Evolutionary conservation across 2,329 filamentous ascomycete species (phyloP).

Genomic region (Cercospora zeae-maydis): DNA sequence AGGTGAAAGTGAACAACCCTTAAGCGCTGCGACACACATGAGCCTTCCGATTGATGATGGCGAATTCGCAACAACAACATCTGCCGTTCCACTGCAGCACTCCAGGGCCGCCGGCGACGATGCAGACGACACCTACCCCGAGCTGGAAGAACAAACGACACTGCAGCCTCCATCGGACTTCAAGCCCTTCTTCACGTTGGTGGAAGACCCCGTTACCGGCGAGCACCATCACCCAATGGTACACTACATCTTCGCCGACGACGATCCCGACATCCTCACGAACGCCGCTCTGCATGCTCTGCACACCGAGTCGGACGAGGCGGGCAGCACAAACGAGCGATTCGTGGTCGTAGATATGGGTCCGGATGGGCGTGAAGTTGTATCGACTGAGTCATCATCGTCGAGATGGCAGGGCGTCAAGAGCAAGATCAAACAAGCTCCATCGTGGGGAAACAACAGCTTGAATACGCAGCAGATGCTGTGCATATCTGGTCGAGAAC

Average conservation of each 20-base stretch:
- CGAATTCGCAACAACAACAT: slow-evolving; percentile 7
- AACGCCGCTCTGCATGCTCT: slow-evolving; percentile 58
- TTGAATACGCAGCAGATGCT: slow-evolving; percentile 55
- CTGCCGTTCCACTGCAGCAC: background rate
- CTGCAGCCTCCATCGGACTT: slow-evolving; percentile 51
- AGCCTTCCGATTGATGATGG: slow-evolving; percentile 16
- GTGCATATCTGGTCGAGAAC: slow-evolving; percentile 54
- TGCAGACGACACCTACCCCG: slow-evolving; percentile 22
- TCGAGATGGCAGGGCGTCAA: slow-evolving; percentile 67
- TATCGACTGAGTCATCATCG: slow-evolving; percentile 68
- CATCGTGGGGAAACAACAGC: slow-evolving; percentile 57
- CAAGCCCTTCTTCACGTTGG: slow-evolving; percentile 77
- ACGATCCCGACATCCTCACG: slow-evolving; percentile 75
- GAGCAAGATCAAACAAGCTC: slow-evolving; percentile 55
- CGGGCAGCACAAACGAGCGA: slow-evolving; percentile 45
- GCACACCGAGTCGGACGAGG: slow-evolving; percentile 25
- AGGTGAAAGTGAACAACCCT: background rate
- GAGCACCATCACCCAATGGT: slow-evolving; percentile 79
- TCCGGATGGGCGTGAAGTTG: slow-evolving; percentile 51
- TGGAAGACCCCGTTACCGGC: slow-evolving; percentile 70
- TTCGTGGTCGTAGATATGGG: slow-evolving; percentile 56
- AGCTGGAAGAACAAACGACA: slow-evolving; percentile 16
- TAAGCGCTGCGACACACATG: background rate
- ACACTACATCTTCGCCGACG: slow-evolving; percentile 90
- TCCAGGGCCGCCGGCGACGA: slow-evolving; percentile 9